Evolutionary conservation across 2,329 filamentous ascomycete species (phyloP).

Genomic region (Metarhizium rileyi): DNA sequence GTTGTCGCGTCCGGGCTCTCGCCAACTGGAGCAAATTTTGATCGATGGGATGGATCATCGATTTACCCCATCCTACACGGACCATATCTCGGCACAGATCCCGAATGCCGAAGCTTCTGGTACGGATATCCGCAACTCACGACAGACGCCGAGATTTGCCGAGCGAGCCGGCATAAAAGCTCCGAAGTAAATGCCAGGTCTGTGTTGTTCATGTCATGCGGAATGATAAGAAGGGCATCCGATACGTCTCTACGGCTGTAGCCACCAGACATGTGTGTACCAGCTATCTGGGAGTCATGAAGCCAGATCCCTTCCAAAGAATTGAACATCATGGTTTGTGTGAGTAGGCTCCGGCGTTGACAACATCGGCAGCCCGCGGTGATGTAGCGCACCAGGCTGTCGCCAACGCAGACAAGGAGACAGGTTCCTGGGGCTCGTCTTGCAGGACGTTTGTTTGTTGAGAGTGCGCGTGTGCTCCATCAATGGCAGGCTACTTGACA

Average conservation of each 20-base stretch:
- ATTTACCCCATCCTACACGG: neutral
- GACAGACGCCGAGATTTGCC: neutral
- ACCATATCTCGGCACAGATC: neutral
- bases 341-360: neutral
- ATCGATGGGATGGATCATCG: too few species aligned
- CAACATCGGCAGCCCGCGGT: neutral
- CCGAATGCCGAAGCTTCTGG: neutral
- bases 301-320: neutral
- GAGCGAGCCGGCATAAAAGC: neutral
- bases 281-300: neutral
- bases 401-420: neutral
- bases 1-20: too few species aligned
- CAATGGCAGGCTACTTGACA: neutral
- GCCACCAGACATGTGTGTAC: neutral
- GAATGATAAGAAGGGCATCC: neutral
- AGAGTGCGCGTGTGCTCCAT: neutral
- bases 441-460: neutral
- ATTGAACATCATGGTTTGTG: neutral
- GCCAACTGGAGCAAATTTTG: neutral
- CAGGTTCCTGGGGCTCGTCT: neutral
- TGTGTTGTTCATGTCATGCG: neutral
- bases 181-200: neutral
- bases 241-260: neutral
- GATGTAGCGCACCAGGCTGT: neutral
- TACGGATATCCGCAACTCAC: neutral